These are phyloP conservation scores for Podospora pseudopauciseta DNA, from an alignment of 495 filamentous ascomycete genomes.

Conservation along the genomic window DNA sequence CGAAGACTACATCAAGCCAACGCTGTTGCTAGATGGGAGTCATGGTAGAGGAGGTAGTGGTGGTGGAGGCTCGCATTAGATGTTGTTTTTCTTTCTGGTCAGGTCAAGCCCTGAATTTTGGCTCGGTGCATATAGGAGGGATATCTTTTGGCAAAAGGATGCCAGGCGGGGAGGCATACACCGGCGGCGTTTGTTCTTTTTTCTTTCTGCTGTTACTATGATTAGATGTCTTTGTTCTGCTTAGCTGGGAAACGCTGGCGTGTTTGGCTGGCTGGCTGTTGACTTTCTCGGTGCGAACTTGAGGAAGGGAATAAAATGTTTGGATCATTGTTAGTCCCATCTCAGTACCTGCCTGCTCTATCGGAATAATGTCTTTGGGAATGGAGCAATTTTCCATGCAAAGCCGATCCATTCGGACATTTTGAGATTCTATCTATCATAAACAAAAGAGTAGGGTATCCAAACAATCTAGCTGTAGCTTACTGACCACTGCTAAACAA, in stretches of 20 bases:
- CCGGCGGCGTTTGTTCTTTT: not conserved
- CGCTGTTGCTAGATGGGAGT: slow-evolving; percentile 70
- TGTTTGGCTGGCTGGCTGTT: not conserved
- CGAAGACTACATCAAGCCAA: slow-evolving; percentile 95
- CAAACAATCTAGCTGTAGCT: too few species aligned
- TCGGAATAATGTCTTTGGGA: too few species aligned
- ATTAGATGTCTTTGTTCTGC: not conserved
- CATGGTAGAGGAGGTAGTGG: slow-evolving; percentile 26
- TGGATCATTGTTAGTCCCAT: too few species aligned
- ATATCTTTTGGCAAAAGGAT: not conserved
- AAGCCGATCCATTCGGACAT: too few species aligned
- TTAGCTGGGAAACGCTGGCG: not conserved
- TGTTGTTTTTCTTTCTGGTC: not conserved
- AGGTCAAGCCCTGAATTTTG: not conserved
- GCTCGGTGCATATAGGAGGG: not conserved
- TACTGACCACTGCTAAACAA: too few species aligned
- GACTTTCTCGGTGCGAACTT: too few species aligned
- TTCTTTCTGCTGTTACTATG: not conserved
- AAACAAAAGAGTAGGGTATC: too few species aligned
- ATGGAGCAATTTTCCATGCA: too few species aligned
- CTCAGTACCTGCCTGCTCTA: too few species aligned
- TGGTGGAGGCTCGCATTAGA: slow-evolving; percentile 16
- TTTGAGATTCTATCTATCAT: too few species aligned
- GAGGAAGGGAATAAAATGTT: too few species aligned
- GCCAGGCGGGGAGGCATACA: not conserved